Evolutionary conservation across 495 filamentous ascomycete species (phyloP).

Genomic region (Wilcoxina mikolae): DNA sequence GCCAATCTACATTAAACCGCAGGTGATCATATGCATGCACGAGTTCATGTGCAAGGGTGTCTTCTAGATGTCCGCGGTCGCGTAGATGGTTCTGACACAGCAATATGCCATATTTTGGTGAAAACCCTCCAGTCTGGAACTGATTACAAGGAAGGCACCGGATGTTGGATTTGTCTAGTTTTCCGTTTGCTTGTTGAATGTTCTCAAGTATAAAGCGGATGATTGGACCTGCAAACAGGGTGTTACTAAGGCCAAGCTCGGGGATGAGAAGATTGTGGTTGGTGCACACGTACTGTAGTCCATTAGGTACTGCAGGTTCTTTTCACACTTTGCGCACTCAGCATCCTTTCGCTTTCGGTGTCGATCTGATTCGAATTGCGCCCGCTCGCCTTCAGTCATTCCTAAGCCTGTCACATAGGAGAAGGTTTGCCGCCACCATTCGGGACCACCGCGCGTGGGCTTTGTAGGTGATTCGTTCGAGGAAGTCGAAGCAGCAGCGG

Average conservation of each 20-base stretch:
- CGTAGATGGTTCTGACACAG: conserved; percentile 79
- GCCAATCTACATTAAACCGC: conserved; percentile 74
- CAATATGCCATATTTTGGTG: conserved; percentile 66
- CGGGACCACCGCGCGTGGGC: conserved; percentile 31
- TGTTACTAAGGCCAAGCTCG: neutral
- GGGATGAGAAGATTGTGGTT: neutral
- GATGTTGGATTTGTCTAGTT: conserved; percentile 58
- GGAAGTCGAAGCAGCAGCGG: neutral
- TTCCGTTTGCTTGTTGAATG: conserved; percentile 58
- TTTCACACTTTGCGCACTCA: conserved; percentile 65
- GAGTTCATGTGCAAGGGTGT: conserved; percentile 94
- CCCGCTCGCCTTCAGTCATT: conserved; percentile 51
- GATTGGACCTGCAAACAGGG: conserved; percentile 43
- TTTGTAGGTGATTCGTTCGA: conserved; percentile 10
- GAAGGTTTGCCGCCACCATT: conserved; percentile 64
- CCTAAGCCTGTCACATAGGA: conserved; percentile 49
- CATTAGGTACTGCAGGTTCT: conserved; percentile 63
- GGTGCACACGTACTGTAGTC: conserved; percentile 43
- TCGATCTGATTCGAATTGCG: conserved; percentile 53
- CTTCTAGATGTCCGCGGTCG: conserved; percentile 63
- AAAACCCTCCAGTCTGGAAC: conserved; percentile 62
- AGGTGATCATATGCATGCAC: conserved; percentile 92
- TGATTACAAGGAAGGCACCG: conserved; percentile 62
- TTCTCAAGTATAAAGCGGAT: conserved; percentile 72
- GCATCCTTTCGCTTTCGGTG: conserved; percentile 50